A percentile compares a stretch with the other conserved stretches of the same genome.
These are phyloP conservation scores for Verticillium klebahnii DNA, from an alignment of 2,329 filamentous ascomycete species.

Conservation along the genomic window DNA sequence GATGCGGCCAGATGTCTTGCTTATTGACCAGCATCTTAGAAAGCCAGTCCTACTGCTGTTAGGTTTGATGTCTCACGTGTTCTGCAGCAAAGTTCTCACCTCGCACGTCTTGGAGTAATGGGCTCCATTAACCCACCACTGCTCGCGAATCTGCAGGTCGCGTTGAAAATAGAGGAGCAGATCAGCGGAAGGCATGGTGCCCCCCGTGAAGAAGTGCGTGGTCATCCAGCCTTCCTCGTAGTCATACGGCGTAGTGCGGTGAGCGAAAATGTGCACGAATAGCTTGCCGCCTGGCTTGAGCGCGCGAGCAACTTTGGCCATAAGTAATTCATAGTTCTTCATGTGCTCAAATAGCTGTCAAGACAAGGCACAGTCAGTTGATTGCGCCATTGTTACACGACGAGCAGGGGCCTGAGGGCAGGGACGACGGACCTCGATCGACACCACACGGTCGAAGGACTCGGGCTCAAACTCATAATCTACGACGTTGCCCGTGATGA, in stretches of 20 bases:
- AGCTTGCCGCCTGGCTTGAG: conserved; percentile 61
- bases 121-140: conserved; percentile 68
- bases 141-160: conserved; percentile 52
- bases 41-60: conserved; percentile 50
- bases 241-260: conserved; percentile 62
- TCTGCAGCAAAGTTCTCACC: conserved; percentile 28
- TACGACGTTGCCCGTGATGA: conserved; percentile 64
- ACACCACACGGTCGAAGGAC: conserved; percentile 60
- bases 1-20: conserved; percentile 56
- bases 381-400: too few species aligned
- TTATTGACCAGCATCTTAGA: conserved; percentile 54
- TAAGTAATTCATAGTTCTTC: conserved; percentile 68
- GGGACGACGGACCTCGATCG: conserved; percentile 44
- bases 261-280: conserved; percentile 65
- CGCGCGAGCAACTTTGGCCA: conserved; percentile 56
- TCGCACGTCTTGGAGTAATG: conserved; percentile 69
- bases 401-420: background rate
- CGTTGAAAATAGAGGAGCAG: conserved; percentile 63
- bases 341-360: conserved; percentile 66
- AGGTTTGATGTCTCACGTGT: background rate
- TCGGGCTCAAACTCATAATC: conserved; percentile 57
- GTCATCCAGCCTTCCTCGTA: conserved; percentile 73
- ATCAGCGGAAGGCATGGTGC: conserved; percentile 66
- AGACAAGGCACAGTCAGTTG: too few species aligned
- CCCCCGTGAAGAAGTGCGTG: conserved; percentile 67